These are phyloP conservation scores for Venturia nashicola DNA, from an alignment of 2,329 filamentous ascomycete species.

Conservation along the genomic window DNA sequence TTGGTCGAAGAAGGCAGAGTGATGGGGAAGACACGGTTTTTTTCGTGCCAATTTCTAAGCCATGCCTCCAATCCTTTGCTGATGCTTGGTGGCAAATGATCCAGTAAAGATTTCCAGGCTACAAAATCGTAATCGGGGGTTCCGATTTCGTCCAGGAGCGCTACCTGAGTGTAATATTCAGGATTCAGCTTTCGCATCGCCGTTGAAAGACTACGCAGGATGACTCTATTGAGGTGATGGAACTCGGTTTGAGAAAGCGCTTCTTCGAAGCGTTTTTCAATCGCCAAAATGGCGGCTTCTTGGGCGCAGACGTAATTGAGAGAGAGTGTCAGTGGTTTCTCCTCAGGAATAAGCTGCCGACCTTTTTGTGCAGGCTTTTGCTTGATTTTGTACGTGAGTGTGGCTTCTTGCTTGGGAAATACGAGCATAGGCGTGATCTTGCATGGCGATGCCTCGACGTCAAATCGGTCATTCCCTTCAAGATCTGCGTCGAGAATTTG, in stretches of 20 bases:
- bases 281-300: slow-evolving; percentile 49
- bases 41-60: slow-evolving; percentile 46
- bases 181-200: slow-evolving; percentile 33
- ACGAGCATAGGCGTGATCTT: slow-evolving; percentile 41
- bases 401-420: slow-evolving; percentile 71
- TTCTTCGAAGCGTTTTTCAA: slow-evolving; percentile 33
- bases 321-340: slow-evolving; percentile 47
- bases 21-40: slow-evolving; percentile 18
- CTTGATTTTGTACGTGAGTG: slow-evolving; percentile 66
- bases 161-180: slow-evolving; percentile 40
- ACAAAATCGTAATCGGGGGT: slow-evolving; percentile 39
- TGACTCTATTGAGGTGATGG: slow-evolving; percentile 33
- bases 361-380: slow-evolving; percentile 26
- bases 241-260: slow-evolving; percentile 37
- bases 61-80: slow-evolving; percentile 35
- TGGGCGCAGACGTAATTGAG: slow-evolving; percentile 67
- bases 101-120: slow-evolving; percentile 41
- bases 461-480: slow-evolving; percentile 55
- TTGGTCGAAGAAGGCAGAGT: not conserved
- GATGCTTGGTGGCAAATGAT: slow-evolving; percentile 33
- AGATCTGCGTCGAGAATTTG: slow-evolving; percentile 61
- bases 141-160: slow-evolving; percentile 40
- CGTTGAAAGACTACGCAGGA: slow-evolving; percentile 38
- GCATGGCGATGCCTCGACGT: slow-evolving; percentile 44
- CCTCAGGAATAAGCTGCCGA: slow-evolving; percentile 22